phyloP scores from a whole-genome alignment of 805 yeast genomes.

The Ascoidea asiatica region DNA sequence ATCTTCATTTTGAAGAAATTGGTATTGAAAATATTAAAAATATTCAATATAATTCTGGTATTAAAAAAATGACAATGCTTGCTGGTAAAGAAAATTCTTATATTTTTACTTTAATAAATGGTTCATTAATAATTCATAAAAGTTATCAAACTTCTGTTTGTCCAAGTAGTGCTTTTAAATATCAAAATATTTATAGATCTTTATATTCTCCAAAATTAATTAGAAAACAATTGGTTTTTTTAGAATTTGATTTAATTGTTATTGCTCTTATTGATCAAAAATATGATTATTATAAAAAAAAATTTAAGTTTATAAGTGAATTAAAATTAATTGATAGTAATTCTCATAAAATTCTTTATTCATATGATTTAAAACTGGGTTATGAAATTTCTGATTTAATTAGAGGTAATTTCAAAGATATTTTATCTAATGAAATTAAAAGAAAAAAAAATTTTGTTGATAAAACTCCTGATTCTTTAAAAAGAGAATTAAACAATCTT shows the following conservation, averaged over 20 bases:
- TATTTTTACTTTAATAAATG: not conserved
- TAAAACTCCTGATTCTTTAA: constrained; percentile 2
- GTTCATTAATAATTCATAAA: too few relatives aligned
- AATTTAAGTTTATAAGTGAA: not conserved
- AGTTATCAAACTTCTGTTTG: not conserved
- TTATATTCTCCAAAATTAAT: too few relatives aligned
- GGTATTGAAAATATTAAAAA: not conserved
- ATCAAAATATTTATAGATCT: not conserved
- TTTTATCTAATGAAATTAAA: not conserved
- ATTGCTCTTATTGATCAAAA: not conserved
- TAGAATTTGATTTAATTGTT: not conserved
- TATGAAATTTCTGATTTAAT: constrained; percentile 1
- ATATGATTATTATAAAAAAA: too few relatives aligned
- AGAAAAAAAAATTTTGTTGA: constrained; percentile 5
- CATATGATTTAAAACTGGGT: not conserved
- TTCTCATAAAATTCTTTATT: not conserved
- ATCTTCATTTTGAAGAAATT: too few relatives aligned
- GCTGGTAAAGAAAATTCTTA: too few relatives aligned
- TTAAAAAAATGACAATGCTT: not conserved
- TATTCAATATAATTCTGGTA: not conserved
- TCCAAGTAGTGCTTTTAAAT: not conserved
- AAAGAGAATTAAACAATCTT: too few relatives aligned
- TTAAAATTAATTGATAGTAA: not conserved
- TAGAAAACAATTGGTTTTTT: too few relatives aligned
- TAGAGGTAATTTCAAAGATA: constrained; percentile 1